phyloP scores from a whole-genome alignment of 1,284 basidiomycete species.

The Ustilago loliicola region DNA sequence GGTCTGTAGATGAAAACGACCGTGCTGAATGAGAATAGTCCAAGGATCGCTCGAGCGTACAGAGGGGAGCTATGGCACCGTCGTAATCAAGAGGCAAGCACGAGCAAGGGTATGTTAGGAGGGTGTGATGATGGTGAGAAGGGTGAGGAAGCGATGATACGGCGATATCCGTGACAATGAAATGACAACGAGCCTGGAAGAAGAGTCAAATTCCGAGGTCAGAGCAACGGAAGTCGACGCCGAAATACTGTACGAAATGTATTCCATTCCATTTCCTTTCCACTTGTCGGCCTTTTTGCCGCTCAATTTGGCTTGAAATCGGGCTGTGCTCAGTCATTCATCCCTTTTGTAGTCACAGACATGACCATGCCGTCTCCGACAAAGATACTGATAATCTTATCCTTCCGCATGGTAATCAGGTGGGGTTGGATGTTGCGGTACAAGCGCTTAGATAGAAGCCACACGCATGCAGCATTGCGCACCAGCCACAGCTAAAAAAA shows the following conservation, averaged over 20 bases:
- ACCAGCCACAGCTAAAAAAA: conserved; percentile 1
- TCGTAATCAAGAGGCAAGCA: neutral
- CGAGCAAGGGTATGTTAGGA: neutral
- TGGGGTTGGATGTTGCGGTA: too few relatives aligned
- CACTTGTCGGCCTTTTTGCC: neutral
- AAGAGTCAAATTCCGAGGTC: neutral
- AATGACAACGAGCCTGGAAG: neutral
- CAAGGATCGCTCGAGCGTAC: neutral
- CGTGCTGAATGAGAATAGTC: neutral
- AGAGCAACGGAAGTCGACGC: neutral
- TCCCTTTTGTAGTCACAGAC: too few relatives aligned
- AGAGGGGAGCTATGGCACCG: neutral
- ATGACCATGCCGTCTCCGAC: too few relatives aligned
- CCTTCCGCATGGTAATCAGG: too few relatives aligned
- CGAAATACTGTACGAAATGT: neutral
- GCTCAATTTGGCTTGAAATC: conserved; percentile 1
- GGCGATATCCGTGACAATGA: neutral
- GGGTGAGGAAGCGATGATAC: neutral
- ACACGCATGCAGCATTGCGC: conserved; percentile 11
- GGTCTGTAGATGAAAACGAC: neutral
- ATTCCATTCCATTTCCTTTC: neutral
- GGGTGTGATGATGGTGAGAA: neutral
- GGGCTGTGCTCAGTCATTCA: too few relatives aligned
- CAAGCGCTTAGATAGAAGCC: too few relatives aligned
- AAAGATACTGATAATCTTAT: too few relatives aligned